Conservation (phyloP, 352 stramenopile genomes). For the Phytopythium cucurbitacearum region DNA sequence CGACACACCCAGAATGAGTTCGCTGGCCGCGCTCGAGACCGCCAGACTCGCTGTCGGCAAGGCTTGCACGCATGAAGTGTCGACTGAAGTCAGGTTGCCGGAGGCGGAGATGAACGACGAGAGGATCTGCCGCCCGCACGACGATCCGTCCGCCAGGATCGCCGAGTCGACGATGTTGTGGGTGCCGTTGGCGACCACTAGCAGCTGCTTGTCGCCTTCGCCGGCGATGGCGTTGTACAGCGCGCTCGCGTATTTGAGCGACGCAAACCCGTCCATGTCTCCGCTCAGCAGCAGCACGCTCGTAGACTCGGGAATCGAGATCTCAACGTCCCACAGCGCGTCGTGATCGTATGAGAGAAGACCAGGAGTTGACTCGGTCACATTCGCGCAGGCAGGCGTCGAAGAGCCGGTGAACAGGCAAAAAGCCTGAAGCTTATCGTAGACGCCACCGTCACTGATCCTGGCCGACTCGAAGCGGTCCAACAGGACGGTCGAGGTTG, state of each 20-base stretch:
- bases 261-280: slow-evolving; percentile 36
- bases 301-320: slow-evolving; percentile 22
- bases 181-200: slow-evolving; percentile 29
- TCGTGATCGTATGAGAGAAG: slow-evolving; percentile 34
- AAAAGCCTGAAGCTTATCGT: slow-evolving; percentile 43
- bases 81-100: slow-evolving; percentile 39
- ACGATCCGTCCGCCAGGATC: slow-evolving; percentile 24
- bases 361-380: slow-evolving; percentile 3
- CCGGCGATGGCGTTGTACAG: slow-evolving; percentile 33
- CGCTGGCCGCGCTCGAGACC: slow-evolving; percentile 25
- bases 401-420: slow-evolving; percentile 55
- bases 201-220: slow-evolving; percentile 32
- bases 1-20: slow-evolving; percentile 35
- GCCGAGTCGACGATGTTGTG: slow-evolving; percentile 42
- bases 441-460: slow-evolving; percentile 41
- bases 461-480: slow-evolving; percentile 37
- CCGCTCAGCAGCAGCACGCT: slow-evolving; percentile 57
- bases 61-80: slow-evolving; percentile 46
- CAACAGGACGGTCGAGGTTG: slow-evolving; percentile 33
- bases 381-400: slow-evolving; percentile 25
- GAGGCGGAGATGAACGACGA: slow-evolving; percentile 47
- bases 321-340: slow-evolving; percentile 20
- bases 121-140: slow-evolving; percentile 45
- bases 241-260: slow-evolving; percentile 33
- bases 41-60: slow-evolving; percentile 28